A percentile compares a stretch with the other conserved stretches of the same genome.
These are phyloP conservation scores for Artemisia princeps DNA, from an alignment of 140 eudicot genomes.

Conservation along the genomic window DNA sequence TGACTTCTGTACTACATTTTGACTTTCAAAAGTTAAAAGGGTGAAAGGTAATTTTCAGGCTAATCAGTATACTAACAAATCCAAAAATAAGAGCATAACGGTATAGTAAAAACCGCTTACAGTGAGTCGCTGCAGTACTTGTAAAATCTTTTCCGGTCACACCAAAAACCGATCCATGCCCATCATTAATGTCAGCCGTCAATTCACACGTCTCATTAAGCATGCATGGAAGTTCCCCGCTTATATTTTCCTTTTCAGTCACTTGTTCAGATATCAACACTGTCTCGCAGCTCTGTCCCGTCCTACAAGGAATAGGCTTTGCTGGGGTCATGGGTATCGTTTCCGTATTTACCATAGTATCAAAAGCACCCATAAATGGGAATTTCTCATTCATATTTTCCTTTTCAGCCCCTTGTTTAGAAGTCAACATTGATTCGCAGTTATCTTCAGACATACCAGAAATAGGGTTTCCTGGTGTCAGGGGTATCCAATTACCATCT, in stretches of 20 bases:
- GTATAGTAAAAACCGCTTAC: slow-evolving; percentile 25
- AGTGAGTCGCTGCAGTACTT: slow-evolving; percentile 3
- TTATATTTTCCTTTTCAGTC: slow-evolving; percentile 11
- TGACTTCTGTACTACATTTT: neutral
- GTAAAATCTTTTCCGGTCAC: slow-evolving; percentile 18
- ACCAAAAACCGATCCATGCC: slow-evolving; percentile 9
- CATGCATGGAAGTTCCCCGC: neutral
- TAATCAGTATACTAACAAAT: neutral
- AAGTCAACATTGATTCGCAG: slow-evolving; percentile 5
- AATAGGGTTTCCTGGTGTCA: slow-evolving; percentile 31
- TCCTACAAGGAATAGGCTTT: slow-evolving; percentile 1
- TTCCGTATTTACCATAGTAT: neutral
- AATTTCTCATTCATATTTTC: neutral
- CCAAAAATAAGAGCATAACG: neutral
- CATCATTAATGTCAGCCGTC: slow-evolving; percentile 16
- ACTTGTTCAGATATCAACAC: slow-evolving; percentile 17
- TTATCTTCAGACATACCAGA: neutral
- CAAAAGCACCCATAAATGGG: neutral
- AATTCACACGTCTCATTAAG: slow-evolving; percentile 11
- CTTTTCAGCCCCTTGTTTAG: slow-evolving; percentile 17
- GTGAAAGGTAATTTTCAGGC: neutral
- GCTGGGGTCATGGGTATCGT: neutral
- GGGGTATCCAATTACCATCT: slow-evolving; percentile 27
- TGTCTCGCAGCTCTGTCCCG: slow-evolving; percentile 1
- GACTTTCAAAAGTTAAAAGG: slow-evolving; percentile 15